Base-by-base conservation (phyloP, 2,329 filamentous ascomycete species). In the Neoarthrinium moseri region DNA sequence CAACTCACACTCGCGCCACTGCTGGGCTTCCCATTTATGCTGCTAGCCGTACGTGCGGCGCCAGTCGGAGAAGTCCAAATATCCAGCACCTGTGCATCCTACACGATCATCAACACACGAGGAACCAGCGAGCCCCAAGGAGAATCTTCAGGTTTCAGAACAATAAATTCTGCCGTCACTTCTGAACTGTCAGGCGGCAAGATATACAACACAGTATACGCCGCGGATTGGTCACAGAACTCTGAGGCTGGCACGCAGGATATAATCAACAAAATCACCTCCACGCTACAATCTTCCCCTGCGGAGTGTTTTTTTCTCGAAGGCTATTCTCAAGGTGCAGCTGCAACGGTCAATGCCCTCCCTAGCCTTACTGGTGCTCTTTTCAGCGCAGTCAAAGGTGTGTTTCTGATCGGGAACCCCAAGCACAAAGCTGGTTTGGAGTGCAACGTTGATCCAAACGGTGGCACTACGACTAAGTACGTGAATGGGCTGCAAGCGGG, bases 151-250 rank as follows among this genome's bases (percentile, higher is more conserved):
- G 46, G 46, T 10, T 48, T 48, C 46, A 23, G 3, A 4, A 29
- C 35, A 18, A 48, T 48, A 22, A 48, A 48, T 35, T 30, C 26
- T 2, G n/a, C 18, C 4, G 18, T 48, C 27, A 45, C 41, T 7
- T 30, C 34, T 13, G 30, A 48, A n/a, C 24, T 45, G 0, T 23
- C 34, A 2, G 46, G 46, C 13, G 46, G 46, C 21, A 48, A 39
- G 41, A 35, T 48, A 27, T 48, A 48, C 41, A 48, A 45, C 41
- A 48, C 46, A 10, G 46, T 48, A n/a, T 48, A 48, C 34, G 17
- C 29, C 5, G 46, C 41, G 21, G 41, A 44, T 30, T 22, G 17
- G 15, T 29, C 21, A 15, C 46, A 48, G 24, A 44, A 48, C 35
- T 48, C 46, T 22, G 46, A 18, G n/a, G 13, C 18, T 5, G 46